phyloP scores from a whole-genome alignment of 805 yeast genomes.

The Metschnikowia hibisci region DNA sequence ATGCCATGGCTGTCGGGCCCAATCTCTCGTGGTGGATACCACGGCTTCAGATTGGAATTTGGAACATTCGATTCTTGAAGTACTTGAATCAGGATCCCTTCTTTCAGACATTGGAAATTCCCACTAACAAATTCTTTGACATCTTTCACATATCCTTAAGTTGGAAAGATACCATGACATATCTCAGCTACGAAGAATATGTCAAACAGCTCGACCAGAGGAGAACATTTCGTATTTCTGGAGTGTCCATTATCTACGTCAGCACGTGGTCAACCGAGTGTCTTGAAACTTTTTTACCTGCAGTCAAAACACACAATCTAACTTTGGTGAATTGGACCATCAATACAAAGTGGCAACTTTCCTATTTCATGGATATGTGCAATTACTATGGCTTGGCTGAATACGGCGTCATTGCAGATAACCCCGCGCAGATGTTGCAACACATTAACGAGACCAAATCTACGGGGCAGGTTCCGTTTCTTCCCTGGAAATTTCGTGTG shows the following conservation, averaged over 20 bases:
- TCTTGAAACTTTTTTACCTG: conserved; percentile 34
- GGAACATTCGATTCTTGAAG: conserved; percentile 38
- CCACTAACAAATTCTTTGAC: conserved; percentile 23
- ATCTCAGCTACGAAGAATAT: conserved; percentile 34
- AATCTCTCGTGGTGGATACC: conserved; percentile 38
- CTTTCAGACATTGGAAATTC: conserved; percentile 21
- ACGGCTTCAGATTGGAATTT: conserved; percentile 37
- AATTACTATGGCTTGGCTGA: conserved; percentile 22
- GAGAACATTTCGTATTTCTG: conserved; percentile 28
- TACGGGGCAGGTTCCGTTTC: background rate
- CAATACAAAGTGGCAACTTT: conserved; percentile 32
- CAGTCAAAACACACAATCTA: conserved; percentile 28
- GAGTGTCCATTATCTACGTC: conserved; percentile 36
- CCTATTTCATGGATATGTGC: conserved; percentile 30
- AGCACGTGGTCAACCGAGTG: conserved; percentile 37
- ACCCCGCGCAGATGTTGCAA: conserved; percentile 23
- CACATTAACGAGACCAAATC: background rate
- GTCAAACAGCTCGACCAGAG: conserved; percentile 20
- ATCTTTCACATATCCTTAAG: conserved; percentile 33
- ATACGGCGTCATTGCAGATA: conserved; percentile 36
- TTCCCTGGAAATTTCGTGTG: conserved; percentile 7
- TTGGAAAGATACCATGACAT: conserved; percentile 32
- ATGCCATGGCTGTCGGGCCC: conserved; percentile 24
- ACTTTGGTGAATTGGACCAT: conserved; percentile 40
- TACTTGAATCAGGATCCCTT: conserved; percentile 37